phyloP scores from a whole-genome alignment of 176 grass and related monocot genomes.

The Eremochloa ophiuroides region DNA sequence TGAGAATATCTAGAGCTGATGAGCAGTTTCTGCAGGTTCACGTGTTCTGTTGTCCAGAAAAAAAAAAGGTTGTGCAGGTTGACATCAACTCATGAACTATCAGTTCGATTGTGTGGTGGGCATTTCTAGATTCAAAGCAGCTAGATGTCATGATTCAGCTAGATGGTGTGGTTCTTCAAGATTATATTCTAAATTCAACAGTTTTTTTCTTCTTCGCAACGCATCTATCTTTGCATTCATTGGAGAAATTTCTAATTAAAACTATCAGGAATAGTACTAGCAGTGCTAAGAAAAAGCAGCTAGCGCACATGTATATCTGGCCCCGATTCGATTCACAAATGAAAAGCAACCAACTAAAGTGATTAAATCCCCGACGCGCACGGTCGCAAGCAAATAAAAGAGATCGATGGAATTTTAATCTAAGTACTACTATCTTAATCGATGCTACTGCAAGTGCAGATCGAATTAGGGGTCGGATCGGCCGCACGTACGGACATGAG shows the following conservation, averaged over 20 bases:
- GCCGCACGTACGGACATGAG: neutral
- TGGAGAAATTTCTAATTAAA: conserved; percentile 1
- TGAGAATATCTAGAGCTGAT: neutral
- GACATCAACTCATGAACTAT: conserved; percentile 5
- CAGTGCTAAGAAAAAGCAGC: neutral
- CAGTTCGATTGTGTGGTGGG: neutral
- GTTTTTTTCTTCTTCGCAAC: neutral
- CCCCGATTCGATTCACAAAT: neutral
- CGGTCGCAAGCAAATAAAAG: neutral
- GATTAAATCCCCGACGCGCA: neutral
- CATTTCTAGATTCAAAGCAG: conserved; percentile 30
- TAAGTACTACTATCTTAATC: neutral
- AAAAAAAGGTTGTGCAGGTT: neutral
- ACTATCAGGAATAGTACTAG: neutral
- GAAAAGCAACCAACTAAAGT: neutral
- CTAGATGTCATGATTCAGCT: neutral
- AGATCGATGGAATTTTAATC: neutral
- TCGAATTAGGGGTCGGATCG: conserved; percentile 14
- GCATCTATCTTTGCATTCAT: neutral
- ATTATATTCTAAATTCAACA: neutral
- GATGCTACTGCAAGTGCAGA: neutral
- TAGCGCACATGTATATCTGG: neutral
- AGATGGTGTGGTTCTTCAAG: neutral
- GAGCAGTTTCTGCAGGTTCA: conserved; percentile 2
- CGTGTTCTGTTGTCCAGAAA: neutral